phyloP scores from a whole-genome alignment of 176 grass and related monocot species.

The Hsuehochloa calcarea region DNA sequence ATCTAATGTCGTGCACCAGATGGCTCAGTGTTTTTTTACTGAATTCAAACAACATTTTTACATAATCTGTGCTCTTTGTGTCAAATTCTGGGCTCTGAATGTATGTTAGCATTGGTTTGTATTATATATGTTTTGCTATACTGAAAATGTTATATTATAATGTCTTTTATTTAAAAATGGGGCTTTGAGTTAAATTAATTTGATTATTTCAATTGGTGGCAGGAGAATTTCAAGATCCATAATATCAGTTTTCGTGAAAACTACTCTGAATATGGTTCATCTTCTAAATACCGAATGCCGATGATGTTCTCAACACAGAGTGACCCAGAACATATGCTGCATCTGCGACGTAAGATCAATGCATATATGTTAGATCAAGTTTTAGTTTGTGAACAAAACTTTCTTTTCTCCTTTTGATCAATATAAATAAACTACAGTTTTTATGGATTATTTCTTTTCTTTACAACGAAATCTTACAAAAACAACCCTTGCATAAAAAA shows the following conservation, averaged over 20 bases:
- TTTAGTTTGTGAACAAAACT: neutral
- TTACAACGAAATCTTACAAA: neutral
- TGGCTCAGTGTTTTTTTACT: neutral
- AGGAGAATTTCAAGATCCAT: slow-evolving; percentile 45
- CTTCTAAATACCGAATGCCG: slow-evolving; percentile 46
- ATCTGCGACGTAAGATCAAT: slow-evolving; percentile 46
- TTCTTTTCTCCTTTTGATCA: neutral
- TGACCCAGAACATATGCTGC: slow-evolving; percentile 48
- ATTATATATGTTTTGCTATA: neutral
- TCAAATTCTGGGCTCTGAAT: neutral
- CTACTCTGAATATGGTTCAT: slow-evolving; percentile 44
- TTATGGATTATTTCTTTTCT: neutral
- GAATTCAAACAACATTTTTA: neutral
- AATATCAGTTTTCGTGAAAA: slow-evolving; percentile 35
- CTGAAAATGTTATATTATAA: neutral
- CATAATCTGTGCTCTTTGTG: neutral
- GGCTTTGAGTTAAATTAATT: neutral
- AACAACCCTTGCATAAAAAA: neutral
- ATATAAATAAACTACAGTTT: neutral
- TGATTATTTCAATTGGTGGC: neutral
- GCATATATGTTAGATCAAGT: neutral
- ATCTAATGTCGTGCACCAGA: neutral
- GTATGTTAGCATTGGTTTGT: neutral
- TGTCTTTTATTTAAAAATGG: neutral
- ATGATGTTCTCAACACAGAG: slow-evolving; percentile 37